Percentiles rank a stretch among this genome's conserved stretches.
Evolutionary conservation across 208 protist species (phyloP).

Genomic region (Balamuthia mandrillaris): DNA sequence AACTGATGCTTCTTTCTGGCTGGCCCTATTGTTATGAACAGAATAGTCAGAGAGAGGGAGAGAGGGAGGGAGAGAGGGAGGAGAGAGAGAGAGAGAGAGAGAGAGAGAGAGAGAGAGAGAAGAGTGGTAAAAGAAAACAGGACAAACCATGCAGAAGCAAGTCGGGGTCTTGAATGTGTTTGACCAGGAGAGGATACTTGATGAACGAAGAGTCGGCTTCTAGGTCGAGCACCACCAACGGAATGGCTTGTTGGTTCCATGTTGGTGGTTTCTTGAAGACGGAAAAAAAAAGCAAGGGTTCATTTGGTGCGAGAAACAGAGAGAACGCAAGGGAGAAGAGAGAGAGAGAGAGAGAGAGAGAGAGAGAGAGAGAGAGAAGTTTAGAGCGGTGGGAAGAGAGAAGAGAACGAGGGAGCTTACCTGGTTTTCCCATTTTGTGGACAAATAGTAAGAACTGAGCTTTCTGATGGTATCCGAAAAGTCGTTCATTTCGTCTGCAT

Average conservation of each 20-base stretch:
- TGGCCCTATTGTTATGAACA: background rate
- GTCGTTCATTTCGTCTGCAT: background rate
- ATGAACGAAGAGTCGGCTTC: background rate
- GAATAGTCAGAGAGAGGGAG: too few species aligned
- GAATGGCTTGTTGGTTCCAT: background rate
- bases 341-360: background rate
- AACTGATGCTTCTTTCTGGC: background rate
- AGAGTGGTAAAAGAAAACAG: background rate
- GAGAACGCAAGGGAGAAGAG: background rate
- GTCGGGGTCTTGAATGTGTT: background rate
- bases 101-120: background rate
- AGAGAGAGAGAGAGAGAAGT: background rate
- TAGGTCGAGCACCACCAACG: background rate
- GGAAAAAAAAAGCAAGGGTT: too few species aligned
- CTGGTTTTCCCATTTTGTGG: background rate
- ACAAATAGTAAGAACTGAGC: background rate
- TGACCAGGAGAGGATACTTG: constrained; percentile 6
- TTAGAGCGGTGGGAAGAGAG: background rate
- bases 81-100: background rate
- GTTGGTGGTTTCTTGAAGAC: background rate
- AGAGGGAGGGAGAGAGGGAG: background rate
- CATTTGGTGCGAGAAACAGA: background rate
- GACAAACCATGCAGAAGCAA: background rate
- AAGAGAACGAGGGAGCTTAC: background rate
- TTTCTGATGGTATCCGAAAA: background rate